phyloP scores from a whole-genome alignment of 768 basidiomycete species.

The Hericium alpestre region DNA sequence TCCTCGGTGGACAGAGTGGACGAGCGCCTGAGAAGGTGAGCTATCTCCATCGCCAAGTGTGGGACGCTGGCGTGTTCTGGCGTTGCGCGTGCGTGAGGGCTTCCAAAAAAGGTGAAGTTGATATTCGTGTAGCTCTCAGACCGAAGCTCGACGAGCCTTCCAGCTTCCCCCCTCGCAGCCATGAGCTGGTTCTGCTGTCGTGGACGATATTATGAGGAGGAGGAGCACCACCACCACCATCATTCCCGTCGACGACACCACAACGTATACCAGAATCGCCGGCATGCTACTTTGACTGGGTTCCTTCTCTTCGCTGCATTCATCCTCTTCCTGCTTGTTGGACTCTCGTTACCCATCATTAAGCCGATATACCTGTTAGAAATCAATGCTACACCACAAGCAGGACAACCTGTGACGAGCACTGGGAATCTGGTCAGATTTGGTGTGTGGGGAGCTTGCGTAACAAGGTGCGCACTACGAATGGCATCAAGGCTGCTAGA shows the following conservation, averaged over 20 bases:
- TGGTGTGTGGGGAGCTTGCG: slow-evolving; percentile 81
- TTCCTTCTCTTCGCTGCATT: slow-evolving; percentile 48
- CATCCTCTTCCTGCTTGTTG: slow-evolving; percentile 67
- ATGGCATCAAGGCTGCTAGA: neutral
- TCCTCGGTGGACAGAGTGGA: no score
- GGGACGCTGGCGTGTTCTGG: no score
- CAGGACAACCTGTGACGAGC: slow-evolving; percentile 26
- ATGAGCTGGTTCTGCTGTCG: neutral
- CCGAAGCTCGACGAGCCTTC: neutral
- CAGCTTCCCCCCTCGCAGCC: neutral
- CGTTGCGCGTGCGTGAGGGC: neutral
- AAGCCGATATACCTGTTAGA: slow-evolving; percentile 54
- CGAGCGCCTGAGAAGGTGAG: no score
- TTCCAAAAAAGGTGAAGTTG: neutral
- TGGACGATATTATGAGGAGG: neutral
- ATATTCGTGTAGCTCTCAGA: neutral
- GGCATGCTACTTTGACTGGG: slow-evolving; percentile 37
- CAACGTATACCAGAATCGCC: slow-evolving; percentile 23
- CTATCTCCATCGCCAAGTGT: no score
- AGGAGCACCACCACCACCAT: neutral
- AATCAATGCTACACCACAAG: slow-evolving; percentile 28
- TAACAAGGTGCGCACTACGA: slow-evolving; percentile 30
- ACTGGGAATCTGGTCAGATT: slow-evolving; percentile 55
- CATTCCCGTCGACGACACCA: neutral
- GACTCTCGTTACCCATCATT: slow-evolving; percentile 65